A percentile compares a stretch with the other conserved stretches of the same genome.
phyloP scores from a whole-genome alignment of 257 asterid species.

The Petunia secreta region DNA sequence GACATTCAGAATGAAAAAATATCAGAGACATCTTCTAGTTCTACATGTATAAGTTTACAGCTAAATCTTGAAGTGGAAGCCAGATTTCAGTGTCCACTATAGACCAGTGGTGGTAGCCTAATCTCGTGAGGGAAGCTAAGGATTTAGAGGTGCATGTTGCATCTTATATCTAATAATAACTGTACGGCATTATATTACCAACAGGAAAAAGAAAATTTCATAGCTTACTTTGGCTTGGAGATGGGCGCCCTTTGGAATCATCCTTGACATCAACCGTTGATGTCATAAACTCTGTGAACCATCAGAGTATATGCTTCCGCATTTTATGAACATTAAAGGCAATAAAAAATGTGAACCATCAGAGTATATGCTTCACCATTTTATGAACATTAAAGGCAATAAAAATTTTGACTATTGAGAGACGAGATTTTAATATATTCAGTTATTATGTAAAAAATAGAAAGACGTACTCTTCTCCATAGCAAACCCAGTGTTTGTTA shows the following conservation, averaged over 20 bases:
- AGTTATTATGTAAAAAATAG: background rate
- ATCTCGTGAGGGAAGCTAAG: background rate
- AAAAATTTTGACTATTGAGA: slow-evolving; percentile 8
- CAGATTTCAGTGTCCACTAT: background rate
- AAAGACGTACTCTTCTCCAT: slow-evolving; percentile 35
- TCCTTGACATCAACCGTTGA: slow-evolving; percentile 81
- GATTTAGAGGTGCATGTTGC: background rate
- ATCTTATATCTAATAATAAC: too few species aligned
- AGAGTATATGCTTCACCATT: slow-evolving; percentile 5
- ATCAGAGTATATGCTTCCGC: slow-evolving; percentile 4
- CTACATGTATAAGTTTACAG: background rate
- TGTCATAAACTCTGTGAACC: slow-evolving; percentile 67
- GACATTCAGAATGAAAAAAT: background rate
- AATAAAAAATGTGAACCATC: background rate
- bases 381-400: background rate
- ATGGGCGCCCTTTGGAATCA: slow-evolving; percentile 71
- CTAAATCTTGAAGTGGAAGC: background rate
- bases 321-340: background rate
- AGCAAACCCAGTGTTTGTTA: slow-evolving; percentile 31
- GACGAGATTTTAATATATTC: background rate
- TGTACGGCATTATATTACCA: background rate
- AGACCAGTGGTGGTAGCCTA: background rate
- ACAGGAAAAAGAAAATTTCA: background rate
- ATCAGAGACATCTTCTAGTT: background rate
- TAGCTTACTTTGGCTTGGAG: slow-evolving; percentile 76